Evolutionary conservation across 1,139 yeast genomes (phyloP).

Genomic region (Debaryomyces sp.): DNA sequence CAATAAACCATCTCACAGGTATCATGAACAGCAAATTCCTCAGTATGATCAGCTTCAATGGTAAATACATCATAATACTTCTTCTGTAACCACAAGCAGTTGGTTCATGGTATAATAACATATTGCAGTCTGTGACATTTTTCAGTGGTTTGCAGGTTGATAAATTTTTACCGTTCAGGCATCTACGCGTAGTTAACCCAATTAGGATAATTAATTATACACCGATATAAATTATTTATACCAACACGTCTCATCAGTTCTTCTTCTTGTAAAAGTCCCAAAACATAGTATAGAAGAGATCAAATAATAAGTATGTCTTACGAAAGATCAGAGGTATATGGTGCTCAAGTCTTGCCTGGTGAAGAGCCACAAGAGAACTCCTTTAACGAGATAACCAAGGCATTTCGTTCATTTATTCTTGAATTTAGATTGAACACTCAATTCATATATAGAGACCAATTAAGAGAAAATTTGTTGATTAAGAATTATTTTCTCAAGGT

Average conservation of each 20-base stretch:
- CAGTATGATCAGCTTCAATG: not conserved
- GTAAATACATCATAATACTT: not conserved
- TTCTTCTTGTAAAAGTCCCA: slow-evolving; percentile 5
- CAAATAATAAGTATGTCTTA: slow-evolving; percentile 51
- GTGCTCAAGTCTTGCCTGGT: slow-evolving; percentile 88
- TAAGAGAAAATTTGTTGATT: slow-evolving; percentile 82
- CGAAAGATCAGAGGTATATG: slow-evolving; percentile 78
- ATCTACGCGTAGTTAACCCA: slow-evolving; percentile 16
- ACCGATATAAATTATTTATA: slow-evolving; percentile 14
- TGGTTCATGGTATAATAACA: not conserved
- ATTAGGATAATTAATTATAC: slow-evolving; percentile 22
- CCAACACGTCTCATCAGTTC: slow-evolving; percentile 8
- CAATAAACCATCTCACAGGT: not conserved
- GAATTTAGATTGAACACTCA: slow-evolving; percentile 84
- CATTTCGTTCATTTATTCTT: slow-evolving; percentile 79
- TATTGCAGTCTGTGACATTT: not conserved
- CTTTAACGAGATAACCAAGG: slow-evolving; percentile 74
- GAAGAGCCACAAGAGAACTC: slow-evolving; percentile 69
- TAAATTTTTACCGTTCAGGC: not conserved
- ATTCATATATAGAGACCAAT: slow-evolving; percentile 88
- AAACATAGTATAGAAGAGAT: not conserved
- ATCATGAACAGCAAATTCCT: not conserved
- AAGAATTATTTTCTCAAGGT: slow-evolving; percentile 75
- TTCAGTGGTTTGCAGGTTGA: not conserved
- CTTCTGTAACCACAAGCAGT: too few relatives aligned